Base-by-base conservation (phyloP, 306 rosid genomes). In the Hippophae gyantsensis region DNA sequence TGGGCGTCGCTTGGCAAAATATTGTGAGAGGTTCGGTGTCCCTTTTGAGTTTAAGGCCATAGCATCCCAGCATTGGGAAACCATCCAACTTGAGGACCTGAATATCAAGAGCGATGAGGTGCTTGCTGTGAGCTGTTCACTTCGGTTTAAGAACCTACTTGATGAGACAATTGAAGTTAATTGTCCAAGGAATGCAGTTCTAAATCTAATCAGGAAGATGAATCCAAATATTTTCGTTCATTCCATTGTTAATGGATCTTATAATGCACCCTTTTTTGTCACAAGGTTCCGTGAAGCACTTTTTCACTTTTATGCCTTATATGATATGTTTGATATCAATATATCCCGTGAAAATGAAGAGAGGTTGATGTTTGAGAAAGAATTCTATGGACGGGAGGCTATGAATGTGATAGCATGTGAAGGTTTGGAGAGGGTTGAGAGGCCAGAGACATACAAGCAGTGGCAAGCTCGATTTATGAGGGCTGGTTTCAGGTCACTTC, bases 241-340 rank as follows among this genome's bases (percentile, higher is more conserved):
- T 1, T 10, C 73, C 41, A 50, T 74, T 45, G 4, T 61, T 3
- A 89, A 79, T 63, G 97, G 97, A 54, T 69, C 86, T 7, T 83
- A 79, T 58, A 89, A 86, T 58, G 92, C 92, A 3, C 97, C 97
- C 9, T 81, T 86, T 79, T 89, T 89, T 56, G 63, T 69, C 66
- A 77, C 89, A n/a, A 63, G 90, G 62, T 87, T 87, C 54, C 61
- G 74, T 23, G 95, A 87, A 74, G 81, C 90, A 6, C 66, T 87
- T 6, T 81, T 66, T 62, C 78, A 77, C 66, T 84, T 69, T 72
- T 71, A 84, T 2, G 77, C 89, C 63, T 12, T 81, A 69, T 81
- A 72, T 63, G 84, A 87, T 38, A 65, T 69, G 66, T 67, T 81
- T n/a, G 89, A 84, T 25, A 54, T 81, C 27, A 74, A 13, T 11